phyloP scores from a whole-genome alignment of 345 rosid species.

The Noccaea caerulescens region DNA sequence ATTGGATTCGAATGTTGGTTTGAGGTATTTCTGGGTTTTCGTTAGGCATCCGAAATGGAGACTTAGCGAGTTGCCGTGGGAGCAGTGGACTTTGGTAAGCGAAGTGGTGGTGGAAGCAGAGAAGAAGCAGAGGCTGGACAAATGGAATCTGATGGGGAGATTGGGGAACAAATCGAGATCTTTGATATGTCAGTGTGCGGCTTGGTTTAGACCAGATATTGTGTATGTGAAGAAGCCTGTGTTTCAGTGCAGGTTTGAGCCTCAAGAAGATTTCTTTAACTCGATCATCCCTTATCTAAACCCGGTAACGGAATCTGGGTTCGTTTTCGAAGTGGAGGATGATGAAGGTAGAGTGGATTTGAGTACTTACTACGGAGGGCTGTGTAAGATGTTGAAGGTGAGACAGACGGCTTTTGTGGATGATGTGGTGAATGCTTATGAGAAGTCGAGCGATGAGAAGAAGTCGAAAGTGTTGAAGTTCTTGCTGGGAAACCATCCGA shows the following conservation, averaged over 20 bases:
- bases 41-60: conserved; percentile 95
- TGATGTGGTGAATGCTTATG: conserved; percentile 87
- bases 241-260: conserved; percentile 90
- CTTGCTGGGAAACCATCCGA: conserved; percentile 75
- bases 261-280: conserved; percentile 73
- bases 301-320: conserved; percentile 70
- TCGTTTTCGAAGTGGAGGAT: conserved; percentile 58
- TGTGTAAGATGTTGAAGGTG: conserved; percentile 88
- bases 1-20: conserved; percentile 71
- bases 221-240: conserved; percentile 90
- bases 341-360: conserved; percentile 68
- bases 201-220: conserved; percentile 95
- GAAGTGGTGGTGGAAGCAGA: conserved; percentile 81
- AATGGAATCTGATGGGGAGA: conserved; percentile 95
- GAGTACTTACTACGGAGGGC: conserved; percentile 76
- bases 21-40: conserved; percentile 85
- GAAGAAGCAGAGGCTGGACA: conserved; percentile 74
- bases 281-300: conserved; percentile 63
- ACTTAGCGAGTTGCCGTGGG: conserved; percentile 75
- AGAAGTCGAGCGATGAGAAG: conserved; percentile 77
- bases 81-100: conserved; percentile 92
- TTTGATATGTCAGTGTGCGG: conserved; percentile 75
- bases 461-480: conserved; percentile 73
- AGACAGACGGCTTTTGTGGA: conserved; percentile 86
- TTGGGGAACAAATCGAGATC: conserved; percentile 76